Conservation (phyloP, 2,329 filamentous ascomycete genomes). For the Phialophora expanda region DNA sequence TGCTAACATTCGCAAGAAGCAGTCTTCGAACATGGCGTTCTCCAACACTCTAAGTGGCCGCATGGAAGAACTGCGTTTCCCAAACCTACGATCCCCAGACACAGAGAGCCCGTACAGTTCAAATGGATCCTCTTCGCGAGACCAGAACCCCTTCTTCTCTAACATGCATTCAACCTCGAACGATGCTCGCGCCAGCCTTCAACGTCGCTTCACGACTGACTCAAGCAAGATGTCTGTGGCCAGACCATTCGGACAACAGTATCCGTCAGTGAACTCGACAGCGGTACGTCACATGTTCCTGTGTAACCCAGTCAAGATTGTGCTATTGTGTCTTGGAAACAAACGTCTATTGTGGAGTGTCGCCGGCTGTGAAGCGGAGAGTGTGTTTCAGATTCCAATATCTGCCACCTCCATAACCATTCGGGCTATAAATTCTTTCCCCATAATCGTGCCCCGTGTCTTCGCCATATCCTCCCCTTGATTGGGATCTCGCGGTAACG, state of each 20-base stretch:
- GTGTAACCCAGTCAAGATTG: constrained; percentile 24
- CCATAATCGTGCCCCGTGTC: constrained; percentile 1
- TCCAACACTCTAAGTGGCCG: constrained; percentile 66
- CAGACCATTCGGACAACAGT: constrained; percentile 40
- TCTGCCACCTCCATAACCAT: not conserved
- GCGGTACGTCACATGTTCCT: constrained; percentile 36
- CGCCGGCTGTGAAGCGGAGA: constrained; percentile 25
- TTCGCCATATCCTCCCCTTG: not conserved
- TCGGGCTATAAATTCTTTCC: not conserved
- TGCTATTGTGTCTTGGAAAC: constrained; percentile 23
- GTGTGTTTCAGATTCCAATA: constrained; percentile 9
- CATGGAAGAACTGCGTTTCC: constrained; percentile 81
- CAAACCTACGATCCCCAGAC: constrained; percentile 75
- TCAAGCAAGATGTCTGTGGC: constrained; percentile 74
- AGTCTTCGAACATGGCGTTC: constrained; percentile 64
- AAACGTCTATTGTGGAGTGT: constrained; percentile 23
- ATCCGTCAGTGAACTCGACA: constrained; percentile 39
- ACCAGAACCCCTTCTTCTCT: constrained; percentile 67
- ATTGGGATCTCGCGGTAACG: not conserved
- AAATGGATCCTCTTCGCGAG: constrained; percentile 73
- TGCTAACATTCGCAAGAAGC: constrained; percentile 21
- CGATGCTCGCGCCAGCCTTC: constrained; percentile 77
- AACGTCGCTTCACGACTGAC: constrained; percentile 93
- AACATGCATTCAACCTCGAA: constrained; percentile 60
- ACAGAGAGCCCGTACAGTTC: constrained; percentile 77